A percentile compares a stretch with the other conserved stretches of the same genome.
phyloP scores from a whole-genome alignment of 2,329 filamentous ascomycete species.

The Colletotrichum aenigma region DNA sequence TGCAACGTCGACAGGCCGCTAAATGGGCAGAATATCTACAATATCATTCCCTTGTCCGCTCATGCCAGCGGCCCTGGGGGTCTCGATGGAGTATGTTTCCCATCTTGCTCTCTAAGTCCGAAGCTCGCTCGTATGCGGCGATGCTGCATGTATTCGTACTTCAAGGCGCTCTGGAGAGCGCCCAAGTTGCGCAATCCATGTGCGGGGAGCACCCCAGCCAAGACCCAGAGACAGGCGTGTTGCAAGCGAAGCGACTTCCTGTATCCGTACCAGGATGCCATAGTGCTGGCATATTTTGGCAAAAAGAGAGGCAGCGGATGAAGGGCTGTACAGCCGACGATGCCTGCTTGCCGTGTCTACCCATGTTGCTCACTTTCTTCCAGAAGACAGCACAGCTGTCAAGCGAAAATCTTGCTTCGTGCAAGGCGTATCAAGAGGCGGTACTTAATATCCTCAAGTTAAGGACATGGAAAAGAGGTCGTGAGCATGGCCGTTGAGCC shows the following conservation, averaged over 20 bases:
- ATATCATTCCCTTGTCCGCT: not conserved
- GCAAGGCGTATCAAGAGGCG: not conserved
- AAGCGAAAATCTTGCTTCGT: not conserved
- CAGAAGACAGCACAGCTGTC: not conserved
- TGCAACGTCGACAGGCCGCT: not conserved
- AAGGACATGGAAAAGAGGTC: not conserved
- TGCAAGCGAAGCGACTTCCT: not conserved
- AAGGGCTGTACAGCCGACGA: not conserved
- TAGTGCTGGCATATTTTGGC: not conserved
- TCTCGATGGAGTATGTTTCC: not conserved
- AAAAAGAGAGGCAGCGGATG: not conserved
- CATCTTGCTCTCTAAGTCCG: not conserved
- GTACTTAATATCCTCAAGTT: constrained; percentile 21
- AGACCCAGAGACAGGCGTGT: not conserved
- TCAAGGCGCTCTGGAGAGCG: not conserved
- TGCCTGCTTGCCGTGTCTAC: not conserved
- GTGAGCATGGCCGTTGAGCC: not conserved
- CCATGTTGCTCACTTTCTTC: not conserved
- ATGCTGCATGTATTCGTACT: not conserved
- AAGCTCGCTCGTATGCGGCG: not conserved
- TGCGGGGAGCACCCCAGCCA: not conserved
- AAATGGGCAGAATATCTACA: constrained; percentile 7
- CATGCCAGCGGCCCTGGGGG: not conserved
- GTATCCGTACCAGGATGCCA: not conserved
- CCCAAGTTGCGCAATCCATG: not conserved